These are phyloP conservation scores for Trapa incisa DNA, from an alignment of 345 rosid genomes.

Conservation along the genomic window DNA sequence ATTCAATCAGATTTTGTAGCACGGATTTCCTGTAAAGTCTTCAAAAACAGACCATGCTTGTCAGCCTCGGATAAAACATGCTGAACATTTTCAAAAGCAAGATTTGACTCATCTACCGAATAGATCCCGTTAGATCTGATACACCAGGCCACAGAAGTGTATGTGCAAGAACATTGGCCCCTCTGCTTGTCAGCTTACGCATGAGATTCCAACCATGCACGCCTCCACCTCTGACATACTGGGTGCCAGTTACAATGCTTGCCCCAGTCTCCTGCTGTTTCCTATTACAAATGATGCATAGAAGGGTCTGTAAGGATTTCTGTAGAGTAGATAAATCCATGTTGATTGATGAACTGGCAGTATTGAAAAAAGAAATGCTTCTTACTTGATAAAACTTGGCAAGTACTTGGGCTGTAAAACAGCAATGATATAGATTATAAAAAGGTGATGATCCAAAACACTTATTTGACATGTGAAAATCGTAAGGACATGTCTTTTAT, in stretches of 20 bases:
- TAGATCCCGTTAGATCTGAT: constrained; percentile 90
- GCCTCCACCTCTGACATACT: constrained; percentile 81
- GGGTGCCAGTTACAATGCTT: constrained; percentile 84
- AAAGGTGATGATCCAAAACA: background rate
- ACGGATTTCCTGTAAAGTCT: constrained; percentile 77
- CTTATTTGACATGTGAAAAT: background rate
- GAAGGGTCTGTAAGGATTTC: constrained; percentile 9
- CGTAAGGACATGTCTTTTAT: background rate
- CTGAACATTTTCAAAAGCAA: background rate
- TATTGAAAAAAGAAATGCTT: constrained; percentile 1
- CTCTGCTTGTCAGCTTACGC: constrained; percentile 95
- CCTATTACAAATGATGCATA: constrained; percentile 25
- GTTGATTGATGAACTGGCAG: background rate
- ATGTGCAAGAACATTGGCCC: constrained; percentile 96
- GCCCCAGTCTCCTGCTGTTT: constrained; percentile 87
- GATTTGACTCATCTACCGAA: constrained; percentile 36
- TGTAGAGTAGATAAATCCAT: background rate
- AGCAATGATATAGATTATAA: constrained; percentile 5
- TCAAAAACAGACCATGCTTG: constrained; percentile 9
- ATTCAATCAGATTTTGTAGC: constrained; percentile 70
- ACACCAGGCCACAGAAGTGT: constrained; percentile 98
- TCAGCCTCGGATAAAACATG: constrained; percentile 8
- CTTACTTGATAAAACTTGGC: constrained; percentile 90
- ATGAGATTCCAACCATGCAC: constrained; percentile 96
- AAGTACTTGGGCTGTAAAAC: constrained; percentile 87